These are phyloP conservation scores for Dendrobium nobile DNA, from an alignment of 106 monocot species.

Conservation along the genomic window DNA sequence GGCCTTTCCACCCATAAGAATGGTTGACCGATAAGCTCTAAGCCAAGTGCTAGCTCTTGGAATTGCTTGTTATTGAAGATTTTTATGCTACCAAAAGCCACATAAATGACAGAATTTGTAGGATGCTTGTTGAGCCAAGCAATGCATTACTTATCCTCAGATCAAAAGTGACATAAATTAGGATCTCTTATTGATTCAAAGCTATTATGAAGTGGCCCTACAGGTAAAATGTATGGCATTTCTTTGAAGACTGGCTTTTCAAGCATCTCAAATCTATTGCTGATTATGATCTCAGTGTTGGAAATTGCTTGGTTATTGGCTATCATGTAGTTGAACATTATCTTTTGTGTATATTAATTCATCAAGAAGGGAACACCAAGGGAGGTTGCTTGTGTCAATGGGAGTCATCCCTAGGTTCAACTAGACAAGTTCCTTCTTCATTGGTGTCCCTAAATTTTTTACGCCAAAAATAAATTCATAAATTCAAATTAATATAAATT, in stretches of 20 bases:
- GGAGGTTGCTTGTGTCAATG: slow-evolving; percentile 1
- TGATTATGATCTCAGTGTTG: slow-evolving; percentile 15
- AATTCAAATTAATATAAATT: no score
- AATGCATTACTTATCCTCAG: slow-evolving; percentile 11
- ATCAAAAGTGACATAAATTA: slow-evolving; percentile 17
- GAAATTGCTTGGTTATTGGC: neutral
- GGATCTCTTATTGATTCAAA: neutral
- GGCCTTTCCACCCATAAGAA: slow-evolving; percentile 28
- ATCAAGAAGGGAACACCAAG: slow-evolving; percentile 21
- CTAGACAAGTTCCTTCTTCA: slow-evolving; percentile 6
- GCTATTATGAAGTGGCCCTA: slow-evolving; percentile 15
- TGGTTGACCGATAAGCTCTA: slow-evolving; percentile 26
- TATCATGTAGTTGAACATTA: neutral
- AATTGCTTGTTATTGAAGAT: slow-evolving; percentile 13
- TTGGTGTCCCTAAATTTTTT: neutral
- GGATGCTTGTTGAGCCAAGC: slow-evolving; percentile 25
- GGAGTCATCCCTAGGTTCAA: slow-evolving; percentile 4
- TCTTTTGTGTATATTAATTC: no score
- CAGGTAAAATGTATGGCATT: slow-evolving; percentile 14
- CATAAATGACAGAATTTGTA: slow-evolving; percentile 17
- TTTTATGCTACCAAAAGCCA: slow-evolving; percentile 31
- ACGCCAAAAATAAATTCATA: no score
- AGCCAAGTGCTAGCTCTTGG: slow-evolving; percentile 18
- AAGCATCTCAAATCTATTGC: slow-evolving; percentile 28
- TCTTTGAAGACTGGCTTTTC: slow-evolving; percentile 13